Base-by-base conservation (phyloP, 2,329 filamentous ascomycete species). In the Phoma sp. region DNA sequence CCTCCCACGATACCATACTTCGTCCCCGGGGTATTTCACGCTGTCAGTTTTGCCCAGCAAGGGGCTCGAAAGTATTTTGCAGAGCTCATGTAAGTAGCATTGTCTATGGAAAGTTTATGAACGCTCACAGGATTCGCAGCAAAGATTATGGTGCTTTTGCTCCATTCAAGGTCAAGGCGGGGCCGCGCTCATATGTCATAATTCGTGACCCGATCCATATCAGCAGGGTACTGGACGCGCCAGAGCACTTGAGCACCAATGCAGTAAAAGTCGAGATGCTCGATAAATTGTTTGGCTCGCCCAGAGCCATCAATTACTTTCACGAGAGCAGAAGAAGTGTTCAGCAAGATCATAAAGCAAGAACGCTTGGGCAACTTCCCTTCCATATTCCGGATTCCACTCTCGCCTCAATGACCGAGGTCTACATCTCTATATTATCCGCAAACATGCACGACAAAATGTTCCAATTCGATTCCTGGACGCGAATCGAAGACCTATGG, bases 401-500 rank as follows among this genome's bases (percentile, higher is more conserved):
- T 5, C 42, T 71, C 2, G 32, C 37, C 0, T 20, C 52, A 6
- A 33, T 59, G 0, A 36, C 51, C 25, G 55, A 71, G n/a, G 36
- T 40, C 7, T 71, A 69, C 34, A 54, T 63, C 21, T 50, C 60
- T 2, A 59, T 49, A 9, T 40, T 72, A 7, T 65, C 65, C 6
- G 46, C 52, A 7, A 68, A 60, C n/a, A 53, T 72, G 38, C 49
- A 67, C 23, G 62, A 66, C 15, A 71, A 71, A 43, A 69, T 68
- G 67, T 69, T 72, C 15, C 66, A 71, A 39, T 34, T 57, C 5
- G 54, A 58, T 12, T 60, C 40, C 15, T 73, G 69, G 69, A 70
- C 66, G 7, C 61, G 64, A 11, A 69, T 73, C 17, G 66, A 71
- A 47, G 67, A 73, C 21, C 29, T 68, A 3, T 71, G 64, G 65